Base-by-base conservation (phyloP, 352 stramenopile species). In the Pythium apleroticum region DNA sequence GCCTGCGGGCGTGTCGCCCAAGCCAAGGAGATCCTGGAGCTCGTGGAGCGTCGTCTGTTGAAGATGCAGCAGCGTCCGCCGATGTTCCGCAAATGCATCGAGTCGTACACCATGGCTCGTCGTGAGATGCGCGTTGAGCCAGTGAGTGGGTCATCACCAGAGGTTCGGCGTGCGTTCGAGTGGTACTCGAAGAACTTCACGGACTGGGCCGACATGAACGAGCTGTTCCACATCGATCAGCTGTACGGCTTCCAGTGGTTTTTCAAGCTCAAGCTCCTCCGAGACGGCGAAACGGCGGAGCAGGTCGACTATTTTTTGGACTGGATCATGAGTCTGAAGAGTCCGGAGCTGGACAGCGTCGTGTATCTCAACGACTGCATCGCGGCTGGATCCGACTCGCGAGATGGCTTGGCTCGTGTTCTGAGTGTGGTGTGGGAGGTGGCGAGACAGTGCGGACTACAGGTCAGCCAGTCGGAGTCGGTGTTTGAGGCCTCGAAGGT, bases 21-120 rank as follows among this genome's bases (percentile, higher is more conserved):
- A 22, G 57, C 57, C n/a, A 56, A 57, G 15, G 57, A 64, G 28
- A 10, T 64, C 10, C 15, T 64, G 11, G 57, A 64, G 9, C 31
- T 64, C 17, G 48, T 64, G 6, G 57, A 64, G 41, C 57, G 57
- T 7, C 48, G 57, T 28, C 20, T 64, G 46, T 22, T 64, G 30
- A 64, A 57, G 48, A 19, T 49, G 25, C 43, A 54, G 43, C 56
- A 62, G 43, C 56, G 56, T 3, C 22, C 56, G 28, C 39, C 43
- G 8, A 22, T 53, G 6, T 62, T 63, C 57, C 45, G 57, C 15
- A 25, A 63, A 22, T 63, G 39, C 14, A 46, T 63, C 5, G 22
- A 12, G 9, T 50, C 45, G 28, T 57, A 48, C 41, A 24, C 11
- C 4, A 20, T 25, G 3, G 41, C 1, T 24, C 41, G 41, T 24